phyloP scores from a whole-genome alignment of 768 basidiomycete genomes.

The Leccinum imitatum region DNA sequence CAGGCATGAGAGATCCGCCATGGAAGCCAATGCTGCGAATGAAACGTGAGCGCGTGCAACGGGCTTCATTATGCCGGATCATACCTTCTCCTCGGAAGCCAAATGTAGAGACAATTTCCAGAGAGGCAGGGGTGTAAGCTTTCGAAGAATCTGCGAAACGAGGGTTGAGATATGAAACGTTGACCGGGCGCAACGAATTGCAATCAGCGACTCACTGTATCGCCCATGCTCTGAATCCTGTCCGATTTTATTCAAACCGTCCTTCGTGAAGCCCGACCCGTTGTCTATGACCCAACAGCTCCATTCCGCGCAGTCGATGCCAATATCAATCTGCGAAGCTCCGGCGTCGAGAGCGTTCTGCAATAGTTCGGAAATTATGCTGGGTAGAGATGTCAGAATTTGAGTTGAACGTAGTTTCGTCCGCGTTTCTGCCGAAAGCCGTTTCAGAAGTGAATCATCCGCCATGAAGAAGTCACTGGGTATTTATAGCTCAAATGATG shows the following conservation, averaged over 20 bases:
- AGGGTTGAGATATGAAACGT: constrained; percentile 1
- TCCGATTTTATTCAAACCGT: constrained; percentile 55
- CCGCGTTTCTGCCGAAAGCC: constrained; percentile 62
- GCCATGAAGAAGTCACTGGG: constrained; percentile 13
- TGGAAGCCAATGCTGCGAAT: constrained; percentile 64
- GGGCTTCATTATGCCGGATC: constrained; percentile 1
- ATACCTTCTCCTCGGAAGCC: constrained; percentile 94
- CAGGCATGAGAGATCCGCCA: too few species aligned
- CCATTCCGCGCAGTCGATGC: constrained; percentile 77
- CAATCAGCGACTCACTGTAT: constrained; percentile 56
- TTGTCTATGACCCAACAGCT: constrained; percentile 84
- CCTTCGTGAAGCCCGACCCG: constrained; percentile 71
- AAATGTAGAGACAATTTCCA: constrained; percentile 62
- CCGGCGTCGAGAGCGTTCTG: constrained; percentile 90
- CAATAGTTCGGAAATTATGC: constrained; percentile 79
- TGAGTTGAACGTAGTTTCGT: constrained; percentile 77
- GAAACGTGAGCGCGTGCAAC: constrained; percentile 10
- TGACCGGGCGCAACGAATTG: neutral
- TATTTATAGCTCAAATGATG: constrained; percentile 3
- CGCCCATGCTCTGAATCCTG: constrained; percentile 52
- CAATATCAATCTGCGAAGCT: constrained; percentile 65
- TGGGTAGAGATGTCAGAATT: constrained; percentile 78
- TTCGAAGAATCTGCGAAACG: constrained; percentile 69
- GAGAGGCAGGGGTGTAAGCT: constrained; percentile 48
- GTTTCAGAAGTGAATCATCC: constrained; percentile 24